phyloP scores from a whole-genome alignment of 2,329 filamentous ascomycete species.

The Phialocephala sp. region DNA sequence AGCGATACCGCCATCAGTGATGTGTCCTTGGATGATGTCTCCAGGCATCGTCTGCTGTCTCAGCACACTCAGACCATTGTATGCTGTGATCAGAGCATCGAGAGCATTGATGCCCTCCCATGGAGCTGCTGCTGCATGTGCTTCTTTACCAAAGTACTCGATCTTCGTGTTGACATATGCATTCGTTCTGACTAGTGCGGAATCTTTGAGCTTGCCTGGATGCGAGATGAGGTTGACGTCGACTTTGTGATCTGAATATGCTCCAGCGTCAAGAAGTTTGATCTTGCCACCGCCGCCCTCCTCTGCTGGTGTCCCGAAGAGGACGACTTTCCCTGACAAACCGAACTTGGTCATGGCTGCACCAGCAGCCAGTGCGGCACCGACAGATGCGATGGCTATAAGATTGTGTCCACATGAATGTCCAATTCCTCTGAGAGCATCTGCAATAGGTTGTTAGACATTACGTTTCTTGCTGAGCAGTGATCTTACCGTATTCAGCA shows the following conservation, averaged over 20 bases:
- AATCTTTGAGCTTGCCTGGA: constrained; percentile 46
- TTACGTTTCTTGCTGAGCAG: background rate
- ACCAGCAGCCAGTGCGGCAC: constrained; percentile 45
- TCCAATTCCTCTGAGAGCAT: constrained; percentile 50
- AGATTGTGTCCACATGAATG: constrained; percentile 52
- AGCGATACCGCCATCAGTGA: constrained; percentile 46
- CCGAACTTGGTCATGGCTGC: constrained; percentile 33
- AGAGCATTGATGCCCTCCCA: constrained; percentile 49
- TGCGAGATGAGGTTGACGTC: constrained; percentile 49
- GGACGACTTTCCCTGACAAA: constrained; percentile 38
- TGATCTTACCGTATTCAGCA: constrained; percentile 49
- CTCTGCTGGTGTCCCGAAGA: constrained; percentile 42
- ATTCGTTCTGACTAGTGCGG: constrained; percentile 56
- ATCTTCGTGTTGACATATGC: constrained; percentile 56
- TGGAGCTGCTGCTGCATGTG: constrained; percentile 47
- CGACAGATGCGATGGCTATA: constrained; percentile 47
- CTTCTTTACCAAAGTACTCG: constrained; percentile 58
- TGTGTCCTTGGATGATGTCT: constrained; percentile 47
- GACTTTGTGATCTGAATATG: constrained; percentile 46
- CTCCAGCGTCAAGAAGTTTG: constrained; percentile 50
- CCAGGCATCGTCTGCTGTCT: constrained; percentile 40
- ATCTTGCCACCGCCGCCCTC: constrained; percentile 48
- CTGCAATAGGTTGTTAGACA: constrained; percentile 35
- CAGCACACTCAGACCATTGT: constrained; percentile 43
- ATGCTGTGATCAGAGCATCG: constrained; percentile 46